Evolutionary conservation across 306 rosid genomes (phyloP).

Genomic region (Acmispon strigosus): DNA sequence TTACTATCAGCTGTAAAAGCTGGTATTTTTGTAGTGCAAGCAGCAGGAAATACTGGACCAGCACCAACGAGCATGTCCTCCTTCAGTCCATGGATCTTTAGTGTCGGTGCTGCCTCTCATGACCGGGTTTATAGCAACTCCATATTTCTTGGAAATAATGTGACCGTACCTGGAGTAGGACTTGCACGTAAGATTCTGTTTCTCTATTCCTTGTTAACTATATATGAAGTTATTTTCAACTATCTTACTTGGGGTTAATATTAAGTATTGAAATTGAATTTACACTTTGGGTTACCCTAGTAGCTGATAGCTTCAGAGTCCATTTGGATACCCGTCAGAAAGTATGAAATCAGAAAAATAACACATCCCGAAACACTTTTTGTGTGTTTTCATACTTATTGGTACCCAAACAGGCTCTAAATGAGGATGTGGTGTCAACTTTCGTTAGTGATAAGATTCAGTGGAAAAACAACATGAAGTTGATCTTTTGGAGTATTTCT

Average conservation of each 20-base stretch:
- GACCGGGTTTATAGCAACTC: conserved; percentile 81
- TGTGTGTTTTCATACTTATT: too few species aligned
- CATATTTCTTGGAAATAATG: conserved; percentile 75
- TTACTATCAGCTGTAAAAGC: conserved; percentile 83
- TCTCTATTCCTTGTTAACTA: background rate
- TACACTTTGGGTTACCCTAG: background rate
- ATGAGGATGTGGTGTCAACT: background rate
- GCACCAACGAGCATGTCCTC: conserved; percentile 92
- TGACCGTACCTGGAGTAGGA: conserved; percentile 74
- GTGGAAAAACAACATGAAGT: background rate
- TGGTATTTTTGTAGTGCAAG: conserved; percentile 96
- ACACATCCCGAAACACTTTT: too few species aligned
- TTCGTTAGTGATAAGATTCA: background rate
- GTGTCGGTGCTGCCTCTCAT: conserved; percentile 90
- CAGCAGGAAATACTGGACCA: conserved; percentile 97
- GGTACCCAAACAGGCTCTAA: too few species aligned
- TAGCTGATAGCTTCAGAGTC: background rate
- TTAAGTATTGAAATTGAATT: background rate
- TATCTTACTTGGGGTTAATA: background rate
- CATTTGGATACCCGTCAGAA: too few species aligned
- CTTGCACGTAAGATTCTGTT: conserved; percentile 71
- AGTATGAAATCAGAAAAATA: too few species aligned
- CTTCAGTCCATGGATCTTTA: conserved; percentile 94
- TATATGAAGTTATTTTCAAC: background rate
- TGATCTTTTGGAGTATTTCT: background rate